Evolutionary conservation across 306 rosid genomes (phyloP), one percentile per base, ranked within the genome.

Genomic region (Cucumis melo): DNA sequence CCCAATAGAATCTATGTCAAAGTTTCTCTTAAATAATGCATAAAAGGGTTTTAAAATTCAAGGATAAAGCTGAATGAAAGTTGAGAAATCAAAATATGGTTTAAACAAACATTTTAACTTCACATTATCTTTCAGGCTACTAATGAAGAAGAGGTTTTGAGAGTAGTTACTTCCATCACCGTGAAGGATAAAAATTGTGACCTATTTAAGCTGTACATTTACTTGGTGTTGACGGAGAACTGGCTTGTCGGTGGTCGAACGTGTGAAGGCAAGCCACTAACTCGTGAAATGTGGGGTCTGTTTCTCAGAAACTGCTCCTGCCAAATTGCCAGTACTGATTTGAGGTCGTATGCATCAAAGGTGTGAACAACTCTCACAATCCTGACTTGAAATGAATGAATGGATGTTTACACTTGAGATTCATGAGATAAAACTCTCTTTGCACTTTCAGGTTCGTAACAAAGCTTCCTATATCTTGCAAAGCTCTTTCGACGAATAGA

Each of bases 261-360:
- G 38, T 19, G 74, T 41, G 87, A 79, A 55, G 82, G 75, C 85
- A 84, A 87, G 78, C 86, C 79, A 39, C 86, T 76, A 19, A 78
- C 85, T 53, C 71, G 80, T 62, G 93, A 89, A 80, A 86, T 87
- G 96, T 90, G 90, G 87, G 78, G 86, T 41, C 83, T 74, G 21
- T 92, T 57, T 77, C 87, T 91, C 50, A 74, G 84, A 85, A 82
- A 87, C 68, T 94, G 97, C 82, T 90, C 93, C 71, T 87, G 81
- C 83, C 86, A 86, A 53, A 91, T 94, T 74, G 70, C 92, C 74
- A 88, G 89, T 44, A 86, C 97, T 0, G 96, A 94, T 81, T 84
- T 94, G 80, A 87, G 98, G 76, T 73, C 93, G 19, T 89, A 82
- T 78, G 93, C 98, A 42, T 78, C 98, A 4, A 90, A 90, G 98